These are phyloP conservation scores for Ascochyta koolunga DNA, from an alignment of 2,329 filamentous ascomycete genomes.

Conservation along the genomic window DNA sequence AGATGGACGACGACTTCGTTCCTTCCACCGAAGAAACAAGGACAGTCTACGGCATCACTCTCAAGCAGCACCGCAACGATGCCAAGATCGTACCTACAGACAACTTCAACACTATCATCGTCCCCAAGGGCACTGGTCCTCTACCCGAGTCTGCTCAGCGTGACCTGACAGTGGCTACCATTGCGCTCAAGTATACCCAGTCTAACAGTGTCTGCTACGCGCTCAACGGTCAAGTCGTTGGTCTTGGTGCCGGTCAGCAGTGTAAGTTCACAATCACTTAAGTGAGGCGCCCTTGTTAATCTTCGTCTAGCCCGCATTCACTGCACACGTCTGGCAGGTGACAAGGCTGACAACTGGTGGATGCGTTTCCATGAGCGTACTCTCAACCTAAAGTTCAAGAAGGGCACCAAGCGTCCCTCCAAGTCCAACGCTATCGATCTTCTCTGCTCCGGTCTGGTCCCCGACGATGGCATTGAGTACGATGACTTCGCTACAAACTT, in stretches of 20 bases:
- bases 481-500: slow-evolving; percentile 88
- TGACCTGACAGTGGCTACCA: slow-evolving; percentile 92
- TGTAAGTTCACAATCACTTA: slow-evolving; percentile 48
- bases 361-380: slow-evolving; percentile 95
- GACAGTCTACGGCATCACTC: slow-evolving; percentile 86
- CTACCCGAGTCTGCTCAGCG: slow-evolving; percentile 83
- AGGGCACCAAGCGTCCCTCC: slow-evolving; percentile 92
- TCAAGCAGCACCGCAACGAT: slow-evolving; percentile 93
- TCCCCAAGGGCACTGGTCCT: slow-evolving; percentile 75
- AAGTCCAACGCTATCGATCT: slow-evolving; percentile 99
- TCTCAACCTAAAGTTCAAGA: slow-evolving; percentile 92
- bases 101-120: slow-evolving; percentile 85
- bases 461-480: slow-evolving; percentile 80
- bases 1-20: slow-evolving; percentile 88
- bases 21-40: slow-evolving; percentile 78
- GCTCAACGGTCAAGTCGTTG: slow-evolving; percentile 89
- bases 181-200: slow-evolving; percentile 96
- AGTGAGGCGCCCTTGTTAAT: slow-evolving; percentile 4
- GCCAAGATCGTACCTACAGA: slow-evolving; percentile 78
- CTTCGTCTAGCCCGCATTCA: slow-evolving; percentile 73
- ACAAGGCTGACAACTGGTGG: slow-evolving; percentile 99
- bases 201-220: slow-evolving; percentile 99
- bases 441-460: slow-evolving; percentile 88
- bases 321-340: slow-evolving; percentile 94
- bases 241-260: slow-evolving; percentile 94